These are phyloP conservation scores for Penstemon eatonii DNA, from an alignment of 257 asterid genomes.

Conservation along the genomic window DNA sequence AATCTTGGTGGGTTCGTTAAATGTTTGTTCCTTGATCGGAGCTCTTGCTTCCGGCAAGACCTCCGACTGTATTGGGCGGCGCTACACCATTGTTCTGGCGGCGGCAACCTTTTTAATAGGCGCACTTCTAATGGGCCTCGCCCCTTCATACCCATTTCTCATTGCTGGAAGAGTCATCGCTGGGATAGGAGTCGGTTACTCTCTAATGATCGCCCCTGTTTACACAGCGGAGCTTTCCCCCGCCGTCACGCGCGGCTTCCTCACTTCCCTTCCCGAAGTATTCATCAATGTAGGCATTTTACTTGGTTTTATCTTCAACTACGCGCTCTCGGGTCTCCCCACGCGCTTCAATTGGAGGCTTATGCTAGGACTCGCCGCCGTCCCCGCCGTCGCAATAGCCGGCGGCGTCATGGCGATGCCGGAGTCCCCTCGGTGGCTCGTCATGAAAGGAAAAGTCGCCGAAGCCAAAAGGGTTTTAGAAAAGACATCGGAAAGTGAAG, in stretches of 20 bases:
- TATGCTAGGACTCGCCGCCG: slow-evolving; percentile 79
- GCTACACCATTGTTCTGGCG: slow-evolving; percentile 77
- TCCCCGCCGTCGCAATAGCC: slow-evolving; percentile 63
- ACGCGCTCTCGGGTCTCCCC: slow-evolving; percentile 50
- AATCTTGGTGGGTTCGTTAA: slow-evolving; percentile 65
- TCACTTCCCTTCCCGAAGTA: slow-evolving; percentile 79
- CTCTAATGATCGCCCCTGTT: slow-evolving; percentile 86
- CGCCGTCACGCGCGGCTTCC: slow-evolving; percentile 70
- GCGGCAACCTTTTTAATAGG: slow-evolving; percentile 68
- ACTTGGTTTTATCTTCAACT: slow-evolving; percentile 61
- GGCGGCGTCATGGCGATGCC: slow-evolving; percentile 68
- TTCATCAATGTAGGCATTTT: slow-evolving; percentile 77
- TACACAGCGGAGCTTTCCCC: slow-evolving; percentile 83
- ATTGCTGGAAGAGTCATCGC: slow-evolving; percentile 70
- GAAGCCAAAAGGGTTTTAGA: slow-evolving; percentile 57
- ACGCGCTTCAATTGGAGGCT: slow-evolving; percentile 60
- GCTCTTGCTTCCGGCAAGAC: slow-evolving; percentile 81
- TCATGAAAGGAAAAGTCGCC: slow-evolving; percentile 55
- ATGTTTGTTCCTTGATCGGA: slow-evolving; percentile 66
- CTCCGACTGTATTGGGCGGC: slow-evolving; percentile 75
- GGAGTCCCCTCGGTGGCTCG: slow-evolving; percentile 87
- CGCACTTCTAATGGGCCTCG: slow-evolving; percentile 72
- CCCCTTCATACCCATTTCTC: slow-evolving; percentile 63
- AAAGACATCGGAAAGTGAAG: slow-evolving; percentile 56
- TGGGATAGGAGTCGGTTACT: slow-evolving; percentile 78